Percentiles rank a stretch among this genome's conserved stretches.
These are phyloP conservation scores for Acacia crassicarpa DNA, from an alignment of 306 rosid species.

Conservation along the genomic window DNA sequence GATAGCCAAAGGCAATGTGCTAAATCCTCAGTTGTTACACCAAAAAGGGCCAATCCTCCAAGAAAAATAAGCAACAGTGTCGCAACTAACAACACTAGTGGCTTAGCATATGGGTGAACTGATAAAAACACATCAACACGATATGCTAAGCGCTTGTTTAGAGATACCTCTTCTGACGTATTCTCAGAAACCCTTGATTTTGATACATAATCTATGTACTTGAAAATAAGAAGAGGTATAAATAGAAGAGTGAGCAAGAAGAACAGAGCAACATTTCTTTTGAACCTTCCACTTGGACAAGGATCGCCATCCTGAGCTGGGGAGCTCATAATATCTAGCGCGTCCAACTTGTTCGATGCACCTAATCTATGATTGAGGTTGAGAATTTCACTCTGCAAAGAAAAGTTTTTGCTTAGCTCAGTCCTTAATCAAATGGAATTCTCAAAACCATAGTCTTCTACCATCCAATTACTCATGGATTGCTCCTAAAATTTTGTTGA, in stretches of 20 bases:
- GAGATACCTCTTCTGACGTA: constrained; percentile 63
- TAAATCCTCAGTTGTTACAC: constrained; percentile 71
- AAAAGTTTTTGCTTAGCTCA: constrained; percentile 14
- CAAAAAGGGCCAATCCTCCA: constrained; percentile 82
- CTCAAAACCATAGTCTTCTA: background rate
- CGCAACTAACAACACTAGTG: constrained; percentile 75
- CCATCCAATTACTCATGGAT: background rate
- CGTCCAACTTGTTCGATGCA: constrained; percentile 38
- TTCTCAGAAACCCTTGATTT: constrained; percentile 61
- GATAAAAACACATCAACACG: constrained; percentile 76
- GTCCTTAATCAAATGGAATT: background rate
- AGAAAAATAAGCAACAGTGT: constrained; percentile 75
- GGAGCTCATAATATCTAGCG: constrained; percentile 35
- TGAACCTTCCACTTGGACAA: constrained; percentile 42
- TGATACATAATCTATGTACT: constrained; percentile 62
- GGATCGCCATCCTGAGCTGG: constrained; percentile 32
- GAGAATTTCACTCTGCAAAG: constrained; percentile 56
- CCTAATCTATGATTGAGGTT: constrained; percentile 47
- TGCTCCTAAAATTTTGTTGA: background rate
- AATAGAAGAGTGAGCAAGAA: constrained; percentile 52
- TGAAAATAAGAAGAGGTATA: constrained; percentile 53
- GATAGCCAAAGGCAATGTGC: constrained; percentile 85
- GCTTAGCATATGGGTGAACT: constrained; percentile 85
- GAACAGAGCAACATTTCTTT: constrained; percentile 59
- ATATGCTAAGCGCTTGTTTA: constrained; percentile 74